Evolutionary conservation across 164 flowering plant species (phyloP).

Genomic region (Aristolochia contorta): DNA sequence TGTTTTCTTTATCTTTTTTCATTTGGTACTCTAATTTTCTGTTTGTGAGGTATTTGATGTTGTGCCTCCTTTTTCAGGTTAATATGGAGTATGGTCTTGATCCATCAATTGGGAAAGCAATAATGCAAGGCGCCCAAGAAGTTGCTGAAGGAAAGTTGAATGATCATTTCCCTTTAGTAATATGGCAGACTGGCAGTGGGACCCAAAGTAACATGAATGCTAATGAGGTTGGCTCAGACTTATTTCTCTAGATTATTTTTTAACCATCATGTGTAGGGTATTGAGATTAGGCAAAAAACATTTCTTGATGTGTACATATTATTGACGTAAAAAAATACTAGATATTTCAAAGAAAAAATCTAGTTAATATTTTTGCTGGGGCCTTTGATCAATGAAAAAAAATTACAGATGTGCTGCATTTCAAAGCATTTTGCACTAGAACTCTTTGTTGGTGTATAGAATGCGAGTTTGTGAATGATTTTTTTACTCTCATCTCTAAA

Average conservation of each 20-base stretch:
- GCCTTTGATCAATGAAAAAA: too few species aligned
- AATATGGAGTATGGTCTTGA: conserved; percentile 98
- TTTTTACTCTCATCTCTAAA: too few species aligned
- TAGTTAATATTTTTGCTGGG: too few species aligned
- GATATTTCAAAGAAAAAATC: too few species aligned
- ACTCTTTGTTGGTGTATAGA: too few species aligned
- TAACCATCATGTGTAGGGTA: too few species aligned
- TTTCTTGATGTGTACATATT: too few species aligned
- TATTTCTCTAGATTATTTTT: neutral
- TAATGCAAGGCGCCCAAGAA: conserved; percentile 97
- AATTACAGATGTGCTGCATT: too few species aligned
- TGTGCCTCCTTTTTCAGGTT: conserved; percentile 39
- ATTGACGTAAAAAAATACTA: too few species aligned
- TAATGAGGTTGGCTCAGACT: conserved; percentile 59
- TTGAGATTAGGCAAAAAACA: too few species aligned
- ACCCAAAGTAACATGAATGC: conserved; percentile 99
- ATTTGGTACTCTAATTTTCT: neutral
- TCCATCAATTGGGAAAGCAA: conserved; percentile 86
- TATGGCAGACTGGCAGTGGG: conserved; percentile 99
- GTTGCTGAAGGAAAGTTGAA: conserved; percentile 89
- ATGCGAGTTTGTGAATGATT: too few species aligned
- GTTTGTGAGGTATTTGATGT: neutral
- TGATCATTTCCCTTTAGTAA: conserved; percentile 97
- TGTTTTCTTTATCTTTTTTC: neutral
- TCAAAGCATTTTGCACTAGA: too few species aligned